phyloP scores from a whole-genome alignment of 208 protist genomes.

The Endotrypanum monterogeii region DNA sequence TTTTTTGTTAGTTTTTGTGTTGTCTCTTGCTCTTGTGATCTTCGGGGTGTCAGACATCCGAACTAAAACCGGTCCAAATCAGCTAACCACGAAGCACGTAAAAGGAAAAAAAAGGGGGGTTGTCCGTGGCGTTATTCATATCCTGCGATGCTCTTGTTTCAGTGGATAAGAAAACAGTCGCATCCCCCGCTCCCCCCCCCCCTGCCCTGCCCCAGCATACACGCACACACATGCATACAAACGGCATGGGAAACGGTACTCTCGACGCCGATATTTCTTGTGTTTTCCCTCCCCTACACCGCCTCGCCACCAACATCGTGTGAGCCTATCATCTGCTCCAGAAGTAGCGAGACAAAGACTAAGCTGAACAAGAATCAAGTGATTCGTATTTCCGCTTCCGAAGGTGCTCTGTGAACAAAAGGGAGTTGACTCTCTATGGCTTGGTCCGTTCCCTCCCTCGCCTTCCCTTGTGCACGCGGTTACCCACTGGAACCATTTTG shows the following conservation, averaged over 20 bases:
- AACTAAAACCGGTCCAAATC: too few species aligned
- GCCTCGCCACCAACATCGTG: neutral
- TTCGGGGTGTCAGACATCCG: too few species aligned
- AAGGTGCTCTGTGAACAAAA: neutral
- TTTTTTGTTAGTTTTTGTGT: too few species aligned
- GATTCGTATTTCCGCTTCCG: neutral
- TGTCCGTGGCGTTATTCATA: too few species aligned
- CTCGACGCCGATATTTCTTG: neutral
- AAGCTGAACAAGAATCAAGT: neutral
- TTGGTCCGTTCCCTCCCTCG: neutral
- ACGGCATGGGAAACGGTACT: neutral
- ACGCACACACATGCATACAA: too few species aligned
- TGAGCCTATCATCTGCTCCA: neutral
- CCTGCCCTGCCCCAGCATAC: neutral
- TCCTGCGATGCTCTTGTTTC: neutral
- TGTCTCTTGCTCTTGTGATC: too few species aligned
- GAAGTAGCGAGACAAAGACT: neutral
- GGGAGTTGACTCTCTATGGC: neutral
- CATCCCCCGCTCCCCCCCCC: neutral
- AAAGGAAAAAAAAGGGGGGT: too few species aligned
- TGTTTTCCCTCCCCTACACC: neutral
- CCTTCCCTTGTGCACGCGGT: neutral
- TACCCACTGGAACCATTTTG: neutral
- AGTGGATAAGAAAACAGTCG: neutral
- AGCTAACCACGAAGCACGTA: too few species aligned